Conservation (phyloP, 2,329 filamentous ascomycete genomes). For the Alternaria viburni region DNA sequence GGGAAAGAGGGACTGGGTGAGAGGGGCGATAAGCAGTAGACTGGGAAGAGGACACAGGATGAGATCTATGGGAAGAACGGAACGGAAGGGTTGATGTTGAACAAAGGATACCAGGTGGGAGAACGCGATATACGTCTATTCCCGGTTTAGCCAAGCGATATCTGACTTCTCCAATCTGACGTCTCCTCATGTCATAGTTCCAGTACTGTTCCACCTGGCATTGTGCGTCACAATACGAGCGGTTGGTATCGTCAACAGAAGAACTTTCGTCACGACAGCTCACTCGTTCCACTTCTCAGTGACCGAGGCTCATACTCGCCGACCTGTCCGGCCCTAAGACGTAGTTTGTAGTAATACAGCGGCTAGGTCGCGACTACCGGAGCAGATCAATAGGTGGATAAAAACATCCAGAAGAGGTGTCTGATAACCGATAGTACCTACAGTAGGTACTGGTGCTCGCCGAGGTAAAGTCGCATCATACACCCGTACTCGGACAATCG, state of each 20-base stretch:
- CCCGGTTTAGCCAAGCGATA: background rate
- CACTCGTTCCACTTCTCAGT: background rate
- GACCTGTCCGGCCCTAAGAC: background rate
- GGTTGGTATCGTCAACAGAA: background rate
- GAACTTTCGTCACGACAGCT: background rate
- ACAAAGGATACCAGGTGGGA: background rate
- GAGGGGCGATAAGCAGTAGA: conserved; percentile 18
- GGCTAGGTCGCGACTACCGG: background rate
- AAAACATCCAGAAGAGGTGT: background rate
- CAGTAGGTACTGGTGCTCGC: background rate
- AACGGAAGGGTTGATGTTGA: background rate
- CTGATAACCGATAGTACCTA: background rate
- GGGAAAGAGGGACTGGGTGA: conserved; percentile 41
- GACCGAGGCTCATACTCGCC: background rate
- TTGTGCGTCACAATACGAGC: background rate
- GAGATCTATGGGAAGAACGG: background rate
- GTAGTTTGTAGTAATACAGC: background rate
- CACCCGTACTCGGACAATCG: background rate
- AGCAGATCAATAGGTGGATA: background rate
- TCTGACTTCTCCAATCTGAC: background rate
- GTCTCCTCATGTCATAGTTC: background rate
- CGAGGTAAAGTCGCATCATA: background rate
- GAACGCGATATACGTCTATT: background rate
- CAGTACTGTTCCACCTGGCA: background rate
- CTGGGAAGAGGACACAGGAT: background rate